Evolutionary conservation across 495 filamentous ascomycete genomes (phyloP).

Genomic region (Talaromyces liani): DNA sequence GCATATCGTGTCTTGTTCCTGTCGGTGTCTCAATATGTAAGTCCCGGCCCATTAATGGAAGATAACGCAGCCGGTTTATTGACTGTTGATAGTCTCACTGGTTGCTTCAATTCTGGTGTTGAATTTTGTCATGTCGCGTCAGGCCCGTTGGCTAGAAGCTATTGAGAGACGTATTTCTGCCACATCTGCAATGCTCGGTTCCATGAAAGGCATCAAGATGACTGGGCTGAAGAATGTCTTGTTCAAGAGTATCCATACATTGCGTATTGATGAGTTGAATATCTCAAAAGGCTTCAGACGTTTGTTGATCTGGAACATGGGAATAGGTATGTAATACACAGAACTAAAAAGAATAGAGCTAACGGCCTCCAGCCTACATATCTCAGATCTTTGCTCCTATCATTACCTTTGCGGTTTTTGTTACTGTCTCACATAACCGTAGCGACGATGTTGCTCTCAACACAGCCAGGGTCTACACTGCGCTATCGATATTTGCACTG

Average conservation of each 20-base stretch:
- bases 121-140: slow-evolving; percentile 37
- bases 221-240: slow-evolving; percentile 34
- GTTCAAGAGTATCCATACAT: slow-evolving; percentile 31
- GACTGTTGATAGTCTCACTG: slow-evolving; percentile 21
- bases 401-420: slow-evolving; percentile 43
- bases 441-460: slow-evolving; percentile 38
- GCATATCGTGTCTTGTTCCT: slow-evolving; percentile 38
- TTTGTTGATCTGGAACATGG: slow-evolving; percentile 48
- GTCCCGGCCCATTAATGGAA: slow-evolving; percentile 9
- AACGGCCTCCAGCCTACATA: slow-evolving; percentile 28
- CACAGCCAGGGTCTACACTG: slow-evolving; percentile 48
- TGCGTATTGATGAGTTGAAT: slow-evolving; percentile 50
- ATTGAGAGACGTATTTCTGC: slow-evolving; percentile 46
- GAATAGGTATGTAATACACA: slow-evolving; percentile 25
- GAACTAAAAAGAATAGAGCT: neutral
- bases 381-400: slow-evolving; percentile 46
- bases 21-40: slow-evolving; percentile 39
- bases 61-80: slow-evolving; percentile 5
- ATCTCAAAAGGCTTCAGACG: slow-evolving; percentile 50
- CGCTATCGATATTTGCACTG: slow-evolving; percentile 53
- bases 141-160: slow-evolving; percentile 46
- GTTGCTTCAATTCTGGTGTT: slow-evolving; percentile 28
- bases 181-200: slow-evolving; percentile 45
- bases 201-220: slow-evolving; percentile 55
- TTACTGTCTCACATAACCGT: slow-evolving; percentile 40